Evolutionary conservation across 1,284 basidiomycete genomes (phyloP).

Genomic region (Lentinula novae-zelandiae): DNA sequence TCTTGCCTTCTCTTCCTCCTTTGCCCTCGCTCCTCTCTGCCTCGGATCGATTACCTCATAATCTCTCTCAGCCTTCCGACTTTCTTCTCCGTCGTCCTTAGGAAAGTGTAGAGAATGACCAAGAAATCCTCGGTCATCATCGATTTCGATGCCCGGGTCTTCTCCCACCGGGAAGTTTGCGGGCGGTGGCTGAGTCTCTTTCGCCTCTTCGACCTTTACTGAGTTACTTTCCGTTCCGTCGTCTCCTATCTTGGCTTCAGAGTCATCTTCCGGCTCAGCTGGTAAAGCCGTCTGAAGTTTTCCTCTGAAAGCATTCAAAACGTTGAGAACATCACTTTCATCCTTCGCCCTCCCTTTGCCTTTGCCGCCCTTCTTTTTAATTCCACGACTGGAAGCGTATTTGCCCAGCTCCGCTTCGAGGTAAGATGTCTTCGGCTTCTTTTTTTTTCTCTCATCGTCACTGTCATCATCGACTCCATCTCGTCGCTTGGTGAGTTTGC

Average conservation of each 20-base stretch:
- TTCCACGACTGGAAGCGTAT: slow-evolving; percentile 65
- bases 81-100: slow-evolving; percentile 76
- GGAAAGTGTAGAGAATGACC: slow-evolving; percentile 73
- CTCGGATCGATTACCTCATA: slow-evolving; percentile 88
- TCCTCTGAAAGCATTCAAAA: slow-evolving; percentile 68
- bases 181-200: slow-evolving; percentile 21
- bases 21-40: slow-evolving; percentile 62
- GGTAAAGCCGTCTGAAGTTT: slow-evolving; percentile 52
- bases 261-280: slow-evolving; percentile 32
- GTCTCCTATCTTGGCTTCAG: slow-evolving; percentile 28
- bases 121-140: slow-evolving; percentile 80
- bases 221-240: slow-evolving; percentile 21
- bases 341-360: slow-evolving; percentile 66
- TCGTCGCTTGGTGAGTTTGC: slow-evolving; percentile 59
- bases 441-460: slow-evolving; percentile 63
- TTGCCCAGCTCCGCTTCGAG: slow-evolving; percentile 78
- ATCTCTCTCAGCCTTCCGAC: slow-evolving; percentile 78
- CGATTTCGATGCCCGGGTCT: slow-evolving; percentile 70
- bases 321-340: slow-evolving; percentile 74
- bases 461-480: slow-evolving; percentile 56
- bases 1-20: slow-evolving; percentile 69
- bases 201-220: slow-evolving; percentile 13
- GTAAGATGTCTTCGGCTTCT: slow-evolving; percentile 64
- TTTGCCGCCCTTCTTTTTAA: slow-evolving; percentile 52
- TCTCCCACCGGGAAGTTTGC: slow-evolving; percentile 28